Conservation (phyloP, 805 yeast genomes). For the Candida maltosa region DNA sequence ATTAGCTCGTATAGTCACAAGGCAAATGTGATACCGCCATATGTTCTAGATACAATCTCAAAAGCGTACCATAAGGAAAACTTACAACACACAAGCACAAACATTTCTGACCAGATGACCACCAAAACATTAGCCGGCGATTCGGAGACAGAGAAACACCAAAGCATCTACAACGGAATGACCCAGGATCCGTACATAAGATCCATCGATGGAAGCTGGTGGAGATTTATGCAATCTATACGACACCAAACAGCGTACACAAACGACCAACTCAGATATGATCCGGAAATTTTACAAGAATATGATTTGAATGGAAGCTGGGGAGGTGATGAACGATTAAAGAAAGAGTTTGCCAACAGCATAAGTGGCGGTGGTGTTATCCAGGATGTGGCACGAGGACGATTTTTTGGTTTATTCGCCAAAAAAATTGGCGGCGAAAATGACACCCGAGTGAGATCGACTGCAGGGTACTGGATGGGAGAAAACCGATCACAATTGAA, state of each 20-base stretch:
- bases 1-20: conserved; percentile 31
- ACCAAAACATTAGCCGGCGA: background rate
- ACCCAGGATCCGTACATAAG: conserved; percentile 33
- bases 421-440: conserved; percentile 18
- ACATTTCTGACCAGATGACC: conserved; percentile 1
- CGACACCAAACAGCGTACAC: conserved; percentile 41
- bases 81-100: conserved; percentile 7
- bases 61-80: conserved; percentile 39
- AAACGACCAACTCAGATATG: conserved; percentile 20
- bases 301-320: conserved; percentile 49
- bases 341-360: conserved; percentile 19
- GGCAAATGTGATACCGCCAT: conserved; percentile 53
- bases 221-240: conserved; percentile 44
- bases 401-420: conserved; percentile 3
- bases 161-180: conserved; percentile 1
- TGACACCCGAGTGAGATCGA: conserved; percentile 43
- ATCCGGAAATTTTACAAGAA: conserved; percentile 27
- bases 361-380: background rate
- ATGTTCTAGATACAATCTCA: conserved; percentile 56
- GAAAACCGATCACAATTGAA: conserved; percentile 61
- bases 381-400: conserved; percentile 4
- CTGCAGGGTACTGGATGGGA: conserved; percentile 68
- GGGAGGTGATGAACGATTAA: conserved; percentile 70
- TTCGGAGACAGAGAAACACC: background rate
- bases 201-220: conserved; percentile 48